Percentiles rank a stretch among this genome's conserved stretches.
These are phyloP conservation scores for Bolboschoenoplectus hybrid DNA, from an alignment of 202 grass and related monocot genomes.

Conservation along the genomic window DNA sequence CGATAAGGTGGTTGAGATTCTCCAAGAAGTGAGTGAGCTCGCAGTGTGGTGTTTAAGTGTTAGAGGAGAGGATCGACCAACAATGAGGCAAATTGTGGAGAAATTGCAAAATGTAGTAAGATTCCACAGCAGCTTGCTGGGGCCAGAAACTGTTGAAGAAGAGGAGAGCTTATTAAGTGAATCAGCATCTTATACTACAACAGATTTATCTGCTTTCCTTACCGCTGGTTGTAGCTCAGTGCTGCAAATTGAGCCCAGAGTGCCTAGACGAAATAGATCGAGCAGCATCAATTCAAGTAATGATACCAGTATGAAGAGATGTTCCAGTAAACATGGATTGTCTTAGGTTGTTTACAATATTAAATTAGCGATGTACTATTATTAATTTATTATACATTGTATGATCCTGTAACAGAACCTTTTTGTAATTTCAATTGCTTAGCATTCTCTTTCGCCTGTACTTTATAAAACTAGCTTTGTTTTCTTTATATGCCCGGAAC, in stretches of 20 bases:
- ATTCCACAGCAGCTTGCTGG: background rate
- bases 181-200: background rate
- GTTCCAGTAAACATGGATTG: background rate
- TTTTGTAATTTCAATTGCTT: background rate
- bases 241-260: background rate
- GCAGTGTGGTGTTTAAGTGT: constrained; percentile 37
- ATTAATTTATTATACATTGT: background rate
- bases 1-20: constrained; percentile 28
- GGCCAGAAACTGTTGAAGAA: background rate
- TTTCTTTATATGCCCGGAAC: background rate
- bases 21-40: constrained; percentile 44
- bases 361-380: background rate
- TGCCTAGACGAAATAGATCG: background rate
- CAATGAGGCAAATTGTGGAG: constrained; percentile 57
- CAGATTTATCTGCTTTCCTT: constrained; percentile 5
- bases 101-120: constrained; percentile 36
- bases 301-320: background rate
- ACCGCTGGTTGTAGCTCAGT: background rate
- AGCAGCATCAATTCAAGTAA: background rate
- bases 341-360: background rate
- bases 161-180: background rate
- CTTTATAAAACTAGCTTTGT: background rate
- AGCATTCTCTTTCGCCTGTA: background rate
- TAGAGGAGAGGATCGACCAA: constrained; percentile 52
- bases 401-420: background rate